Base-by-base conservation (phyloP, 1,139 yeast species). In the Geotrichum reessii region DNA sequence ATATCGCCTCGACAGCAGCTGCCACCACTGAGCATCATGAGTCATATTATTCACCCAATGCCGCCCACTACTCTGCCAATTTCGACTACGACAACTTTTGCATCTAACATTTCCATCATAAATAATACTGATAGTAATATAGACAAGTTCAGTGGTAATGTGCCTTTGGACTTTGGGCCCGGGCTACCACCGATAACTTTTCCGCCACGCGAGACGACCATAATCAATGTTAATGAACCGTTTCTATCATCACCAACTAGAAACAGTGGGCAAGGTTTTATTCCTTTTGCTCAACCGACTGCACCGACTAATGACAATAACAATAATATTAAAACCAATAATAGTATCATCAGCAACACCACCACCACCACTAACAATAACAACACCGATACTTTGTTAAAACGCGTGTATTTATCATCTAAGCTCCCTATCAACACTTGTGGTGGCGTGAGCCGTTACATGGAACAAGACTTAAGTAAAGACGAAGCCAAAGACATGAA, bases 401-500 rank as follows among this genome's bases (percentile, higher is more conserved):
- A 31, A 31, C 37, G 37, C 37, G 37, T 31, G 37, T 31, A 31
- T n/a, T n/a, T 31, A 11, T 31, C 37, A 9, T 31, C 37, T 31
- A 12, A n/a, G n/a, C 37, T 31, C n/a, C 37, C 37, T n/a, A 31
- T 31, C 37, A 31, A 31, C 37, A 31, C 37, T 5, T 31, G 14
- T 8, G 37, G 37, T 31, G 37, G 37, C 14, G 14, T 31, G n/a
- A 31, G 37, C 12, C 37, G 37, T n/a, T 66, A 64, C 33, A 58
- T 66, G 28, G 72, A 70, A 53, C 87, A 84, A 71, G 95, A 87
- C 70, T 78, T 91, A 64, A 86, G 96, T n/a, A 81, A 81, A 63
- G 97, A 91, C 69, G 97, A 90, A 63, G 84, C 96, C 49, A 87
- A 86, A 69, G 96, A 93, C 69, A 86, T 91, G 64, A 93, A 93